phyloP scores from a whole-genome alignment of 306 rosid species.

The Pterocarpus santalinus region DNA sequence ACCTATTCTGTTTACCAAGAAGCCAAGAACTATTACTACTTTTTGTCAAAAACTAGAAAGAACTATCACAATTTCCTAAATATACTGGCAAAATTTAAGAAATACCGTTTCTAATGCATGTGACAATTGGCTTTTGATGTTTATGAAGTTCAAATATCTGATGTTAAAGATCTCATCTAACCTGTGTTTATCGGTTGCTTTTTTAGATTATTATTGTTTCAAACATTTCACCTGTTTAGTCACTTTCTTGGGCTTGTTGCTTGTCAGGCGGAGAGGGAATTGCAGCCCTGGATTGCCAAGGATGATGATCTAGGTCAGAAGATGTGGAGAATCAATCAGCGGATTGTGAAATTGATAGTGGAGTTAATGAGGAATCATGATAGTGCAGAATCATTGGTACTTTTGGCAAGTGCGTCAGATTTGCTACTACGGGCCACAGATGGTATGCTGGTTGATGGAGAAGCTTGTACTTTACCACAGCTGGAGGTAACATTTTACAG shows the following conservation, averaged over 20 bases:
- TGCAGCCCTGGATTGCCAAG: constrained; percentile 99
- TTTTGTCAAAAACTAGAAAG: neutral
- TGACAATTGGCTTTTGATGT: constrained; percentile 14
- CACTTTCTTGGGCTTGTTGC: constrained; percentile 55
- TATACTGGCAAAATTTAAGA: neutral
- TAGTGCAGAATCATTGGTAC: constrained; percentile 79
- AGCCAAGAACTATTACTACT: neutral
- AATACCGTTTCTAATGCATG: constrained; percentile 16
- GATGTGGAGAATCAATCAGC: constrained; percentile 96
- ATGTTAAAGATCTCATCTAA: constrained; percentile 34
- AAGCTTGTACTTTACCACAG: constrained; percentile 96
- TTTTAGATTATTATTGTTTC: constrained; percentile 35
- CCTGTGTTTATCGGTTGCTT: constrained; percentile 28
- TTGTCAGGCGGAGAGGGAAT: constrained; percentile 87
- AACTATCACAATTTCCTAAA: constrained; percentile 22
- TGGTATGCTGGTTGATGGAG: constrained; percentile 99
- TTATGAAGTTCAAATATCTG: constrained; percentile 31
- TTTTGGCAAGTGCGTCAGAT: constrained; percentile 96
- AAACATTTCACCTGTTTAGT: constrained; percentile 46
- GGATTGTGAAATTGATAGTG: constrained; percentile 88
- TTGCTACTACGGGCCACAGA: constrained; percentile 95
- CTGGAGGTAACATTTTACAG: constrained; percentile 71
- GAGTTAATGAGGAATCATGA: constrained; percentile 97
- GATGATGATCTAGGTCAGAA: constrained; percentile 93
- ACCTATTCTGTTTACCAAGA: constrained; percentile 26